phyloP scores from a whole-genome alignment of 305 asterid genomes.

The Fraxinus paxiana region DNA sequence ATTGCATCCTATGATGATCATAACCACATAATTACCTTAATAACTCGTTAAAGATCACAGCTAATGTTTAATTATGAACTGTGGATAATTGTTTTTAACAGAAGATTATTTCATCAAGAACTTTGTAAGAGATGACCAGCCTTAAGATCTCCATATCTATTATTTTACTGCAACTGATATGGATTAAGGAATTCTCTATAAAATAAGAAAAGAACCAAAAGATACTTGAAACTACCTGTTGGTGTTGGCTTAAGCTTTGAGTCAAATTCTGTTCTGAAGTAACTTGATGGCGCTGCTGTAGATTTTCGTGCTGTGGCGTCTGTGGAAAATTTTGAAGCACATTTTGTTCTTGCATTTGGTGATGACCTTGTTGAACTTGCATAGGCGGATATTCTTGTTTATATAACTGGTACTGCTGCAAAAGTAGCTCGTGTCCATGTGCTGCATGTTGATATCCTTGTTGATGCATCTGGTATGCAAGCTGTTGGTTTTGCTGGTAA shows the following conservation, averaged over 20 bases:
- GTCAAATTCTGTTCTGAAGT: constrained; percentile 13
- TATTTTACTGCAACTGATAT: background rate
- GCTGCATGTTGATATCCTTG: constrained; percentile 38
- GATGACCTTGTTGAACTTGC: constrained; percentile 41
- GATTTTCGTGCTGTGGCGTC: constrained; percentile 29
- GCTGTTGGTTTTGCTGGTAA: constrained; percentile 24
- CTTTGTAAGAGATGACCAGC: background rate
- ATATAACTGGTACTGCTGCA: constrained; percentile 59
- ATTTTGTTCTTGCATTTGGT: constrained; percentile 34
- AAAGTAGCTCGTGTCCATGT: constrained; percentile 40
- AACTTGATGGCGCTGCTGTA: constrained; percentile 20
- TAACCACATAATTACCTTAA: background rate
- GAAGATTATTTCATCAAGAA: background rate
- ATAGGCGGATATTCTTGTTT: constrained; percentile 40
- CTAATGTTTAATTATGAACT: background rate
- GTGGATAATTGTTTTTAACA: background rate
- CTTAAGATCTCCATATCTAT: background rate
- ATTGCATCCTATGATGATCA: background rate
- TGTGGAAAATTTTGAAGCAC: constrained; percentile 29
- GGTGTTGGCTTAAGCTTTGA: constrained; percentile 27
- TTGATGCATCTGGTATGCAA: constrained; percentile 41
- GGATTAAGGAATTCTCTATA: background rate
- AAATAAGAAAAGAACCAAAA: background rate
- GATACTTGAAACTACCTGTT: constrained; percentile 28
- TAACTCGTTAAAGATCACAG: background rate